Evolutionary conservation across 31 red algal genomes (phyloP).

Genomic region (Asparagopsis taxiformis): DNA sequence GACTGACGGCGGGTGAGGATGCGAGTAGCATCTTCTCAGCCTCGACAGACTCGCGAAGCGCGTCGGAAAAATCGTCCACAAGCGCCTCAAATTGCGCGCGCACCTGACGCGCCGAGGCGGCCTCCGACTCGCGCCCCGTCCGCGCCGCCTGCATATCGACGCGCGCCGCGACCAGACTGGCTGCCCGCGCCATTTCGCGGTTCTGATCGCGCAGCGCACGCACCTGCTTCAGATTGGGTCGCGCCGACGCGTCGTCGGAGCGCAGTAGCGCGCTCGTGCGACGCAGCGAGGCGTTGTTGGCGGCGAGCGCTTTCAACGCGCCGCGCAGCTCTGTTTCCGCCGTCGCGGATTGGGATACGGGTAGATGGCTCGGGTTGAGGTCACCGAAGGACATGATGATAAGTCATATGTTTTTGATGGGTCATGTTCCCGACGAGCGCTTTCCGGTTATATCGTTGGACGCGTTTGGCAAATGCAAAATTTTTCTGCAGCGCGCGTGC

Average conservation of each 20-base stretch:
- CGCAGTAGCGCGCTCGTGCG: slow-evolving; percentile 12
- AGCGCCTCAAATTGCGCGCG: neutral
- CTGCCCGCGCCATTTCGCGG: slow-evolving; percentile 42
- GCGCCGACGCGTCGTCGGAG: neutral
- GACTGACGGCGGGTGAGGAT: neutral
- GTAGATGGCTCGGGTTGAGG: neutral
- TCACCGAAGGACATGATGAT: slow-evolving; percentile 11
- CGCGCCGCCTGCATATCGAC: neutral
- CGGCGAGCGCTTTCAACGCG: slow-evolving; percentile 35
- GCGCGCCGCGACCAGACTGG: slow-evolving; percentile 5
- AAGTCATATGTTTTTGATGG: neutral
- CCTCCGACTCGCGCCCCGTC: neutral
- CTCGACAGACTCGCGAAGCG: slow-evolving; percentile 4
- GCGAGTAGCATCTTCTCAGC: slow-evolving; percentile 19
- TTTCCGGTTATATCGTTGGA: too few relatives aligned
- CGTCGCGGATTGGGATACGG: slow-evolving; percentile 15
- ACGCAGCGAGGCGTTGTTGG: slow-evolving; percentile 29
- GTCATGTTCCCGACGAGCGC: too few relatives aligned
- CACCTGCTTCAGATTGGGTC: slow-evolving; percentile 4
- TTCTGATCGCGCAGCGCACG: slow-evolving; percentile 61
- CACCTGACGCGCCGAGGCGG: neutral
- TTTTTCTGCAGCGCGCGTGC: too few relatives aligned
- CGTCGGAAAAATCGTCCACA: slow-evolving; percentile 28
- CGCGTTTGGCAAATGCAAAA: too few relatives aligned
- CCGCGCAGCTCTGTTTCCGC: slow-evolving; percentile 21